Percentiles rank a stretch among this genome's conserved stretches.
These are phyloP conservation scores for Rhamnella rubrinervis DNA, from an alignment of 331 rosid species.

Conservation along the genomic window DNA sequence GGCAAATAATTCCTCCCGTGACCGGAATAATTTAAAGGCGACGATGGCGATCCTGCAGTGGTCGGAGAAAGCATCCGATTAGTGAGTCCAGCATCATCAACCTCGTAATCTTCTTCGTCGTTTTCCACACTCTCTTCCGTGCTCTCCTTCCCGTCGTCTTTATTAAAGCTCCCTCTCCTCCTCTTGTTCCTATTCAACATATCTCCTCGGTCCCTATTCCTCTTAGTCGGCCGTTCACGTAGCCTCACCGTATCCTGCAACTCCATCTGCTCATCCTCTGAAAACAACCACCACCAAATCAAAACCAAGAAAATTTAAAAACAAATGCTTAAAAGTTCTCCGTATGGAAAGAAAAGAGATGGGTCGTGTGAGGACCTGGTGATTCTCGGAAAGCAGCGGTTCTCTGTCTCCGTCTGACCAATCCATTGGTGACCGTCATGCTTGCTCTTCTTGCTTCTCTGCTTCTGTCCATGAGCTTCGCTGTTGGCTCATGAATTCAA, in stretches of 20 bases:
- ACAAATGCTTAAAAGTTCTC: too few species aligned
- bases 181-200: constrained; percentile 33
- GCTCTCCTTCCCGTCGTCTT: constrained; percentile 26
- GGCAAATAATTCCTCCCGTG: constrained; percentile 37
- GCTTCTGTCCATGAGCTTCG: constrained; percentile 51
- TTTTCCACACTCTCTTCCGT: constrained; percentile 7
- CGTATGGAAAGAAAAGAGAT: too few species aligned
- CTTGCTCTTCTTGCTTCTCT: constrained; percentile 54
- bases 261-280: too few species aligned
- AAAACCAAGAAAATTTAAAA: too few species aligned
- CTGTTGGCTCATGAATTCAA: too few species aligned
- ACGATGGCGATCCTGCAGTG: not conserved
- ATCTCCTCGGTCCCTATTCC: too few species aligned
- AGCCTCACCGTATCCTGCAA: too few species aligned
- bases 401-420: not conserved
- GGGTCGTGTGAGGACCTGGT: too few species aligned
- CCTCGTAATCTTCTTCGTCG: constrained; percentile 39
- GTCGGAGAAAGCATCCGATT: constrained; percentile 27
- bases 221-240: too few species aligned
- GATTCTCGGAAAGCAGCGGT: too few species aligned
- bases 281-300: too few species aligned
- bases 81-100: constrained; percentile 15
- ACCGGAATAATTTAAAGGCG: not conserved
- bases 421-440: constrained; percentile 33
- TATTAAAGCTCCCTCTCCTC: constrained; percentile 31